These are phyloP conservation scores for Echria macrotheca DNA, from an alignment of 495 filamentous ascomycete species.

Conservation along the genomic window DNA sequence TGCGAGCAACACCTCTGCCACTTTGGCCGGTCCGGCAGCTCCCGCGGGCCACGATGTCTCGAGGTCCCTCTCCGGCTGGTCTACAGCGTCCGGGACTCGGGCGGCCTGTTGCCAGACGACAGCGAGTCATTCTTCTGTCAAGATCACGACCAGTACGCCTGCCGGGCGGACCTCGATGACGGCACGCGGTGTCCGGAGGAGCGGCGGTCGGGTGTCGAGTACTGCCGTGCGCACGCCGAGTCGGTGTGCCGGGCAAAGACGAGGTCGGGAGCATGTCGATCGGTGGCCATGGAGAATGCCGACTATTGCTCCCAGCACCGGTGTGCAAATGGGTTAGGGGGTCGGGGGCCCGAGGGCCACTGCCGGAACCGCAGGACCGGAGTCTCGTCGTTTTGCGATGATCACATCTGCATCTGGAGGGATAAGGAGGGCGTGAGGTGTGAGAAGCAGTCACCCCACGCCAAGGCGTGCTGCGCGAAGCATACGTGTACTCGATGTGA, in stretches of 20 bases:
- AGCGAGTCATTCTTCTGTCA: conserved; percentile 6
- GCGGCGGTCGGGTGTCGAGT: not conserved
- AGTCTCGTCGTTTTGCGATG: conserved; percentile 3
- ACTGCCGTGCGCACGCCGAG: conserved; percentile 1
- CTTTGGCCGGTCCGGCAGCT: conserved; percentile 3
- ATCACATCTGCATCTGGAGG: conserved; percentile 9
- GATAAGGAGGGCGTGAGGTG: conserved; percentile 3
- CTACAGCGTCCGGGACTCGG: conserved; percentile 8
- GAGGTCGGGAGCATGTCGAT: not conserved
- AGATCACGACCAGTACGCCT: conserved; percentile 6
- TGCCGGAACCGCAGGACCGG: conserved; percentile 3
- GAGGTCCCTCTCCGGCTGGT: conserved; percentile 8
- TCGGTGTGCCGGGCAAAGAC: conserved; percentile 5
- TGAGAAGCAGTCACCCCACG: conserved; percentile 1
- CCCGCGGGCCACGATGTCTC: conserved; percentile 2
- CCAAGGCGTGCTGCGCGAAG: conserved; percentile 8
- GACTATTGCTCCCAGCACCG: conserved; percentile 8
- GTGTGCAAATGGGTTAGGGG: conserved; percentile 3
- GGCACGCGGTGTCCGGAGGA: conserved; percentile 5
- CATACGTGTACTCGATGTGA: conserved; percentile 6
- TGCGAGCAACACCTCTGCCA: conserved; percentile 14
- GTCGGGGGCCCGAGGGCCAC: conserved; percentile 1
- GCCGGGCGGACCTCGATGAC: conserved; percentile 8
- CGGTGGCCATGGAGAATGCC: conserved; percentile 8
- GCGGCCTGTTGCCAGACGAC: conserved; percentile 9